A percentile compares a stretch with the other conserved stretches of the same genome.
Evolutionary conservation across 768 basidiomycete genomes (phyloP).

Genomic region (Tylopilus felleus): DNA sequence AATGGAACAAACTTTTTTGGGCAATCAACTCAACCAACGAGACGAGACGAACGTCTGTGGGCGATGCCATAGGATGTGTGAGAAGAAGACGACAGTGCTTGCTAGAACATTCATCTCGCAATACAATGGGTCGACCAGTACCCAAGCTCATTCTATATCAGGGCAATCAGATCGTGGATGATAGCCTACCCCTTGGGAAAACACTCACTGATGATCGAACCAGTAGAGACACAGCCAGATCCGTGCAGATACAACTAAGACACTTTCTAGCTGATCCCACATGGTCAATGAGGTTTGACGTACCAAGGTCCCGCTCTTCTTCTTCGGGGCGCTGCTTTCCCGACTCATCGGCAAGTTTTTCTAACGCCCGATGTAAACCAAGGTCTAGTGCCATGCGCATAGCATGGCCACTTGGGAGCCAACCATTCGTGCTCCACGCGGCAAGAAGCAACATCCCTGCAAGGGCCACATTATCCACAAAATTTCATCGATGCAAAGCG

Average conservation of each 20-base stretch:
- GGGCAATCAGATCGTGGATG: slow-evolving; percentile 11
- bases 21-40: slow-evolving; percentile 87
- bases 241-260: slow-evolving; percentile 79
- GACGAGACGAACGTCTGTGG: slow-evolving; percentile 85
- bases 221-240: slow-evolving; percentile 95
- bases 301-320: slow-evolving; percentile 85
- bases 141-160: slow-evolving; percentile 78
- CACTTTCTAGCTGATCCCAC: slow-evolving; percentile 1
- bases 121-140: slow-evolving; percentile 84
- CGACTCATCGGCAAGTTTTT: slow-evolving; percentile 78
- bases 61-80: slow-evolving; percentile 81
- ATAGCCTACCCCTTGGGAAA: background rate
- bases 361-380: slow-evolving; percentile 87
- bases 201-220: slow-evolving; percentile 89
- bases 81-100: slow-evolving; percentile 79
- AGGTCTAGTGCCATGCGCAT: slow-evolving; percentile 96
- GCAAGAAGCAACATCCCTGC: slow-evolving; percentile 87
- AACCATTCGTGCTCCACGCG: slow-evolving; percentile 92
- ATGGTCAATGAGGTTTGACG: slow-evolving; percentile 12
- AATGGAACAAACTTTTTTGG: slow-evolving; percentile 69
- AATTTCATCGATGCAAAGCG: slow-evolving; percentile 7
- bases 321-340: slow-evolving; percentile 67
- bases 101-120: slow-evolving; percentile 87
- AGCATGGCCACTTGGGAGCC: slow-evolving; percentile 93
- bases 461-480: background rate